Conservation (phyloP, 2,329 filamentous ascomycete genomes). For the Xylariaceae sp. region DNA sequence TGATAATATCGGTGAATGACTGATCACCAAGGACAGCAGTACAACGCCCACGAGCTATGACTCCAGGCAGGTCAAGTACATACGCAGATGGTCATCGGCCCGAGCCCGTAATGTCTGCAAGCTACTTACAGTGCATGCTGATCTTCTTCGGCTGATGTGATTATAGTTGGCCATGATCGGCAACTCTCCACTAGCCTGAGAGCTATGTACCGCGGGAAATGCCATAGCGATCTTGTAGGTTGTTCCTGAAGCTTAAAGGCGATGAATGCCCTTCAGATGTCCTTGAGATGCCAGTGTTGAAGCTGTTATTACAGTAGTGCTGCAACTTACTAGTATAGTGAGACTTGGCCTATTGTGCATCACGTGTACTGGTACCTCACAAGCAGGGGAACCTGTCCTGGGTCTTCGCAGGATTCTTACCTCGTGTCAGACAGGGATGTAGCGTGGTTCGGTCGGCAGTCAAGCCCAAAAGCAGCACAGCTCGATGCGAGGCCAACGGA, state of each 20-base stretch:
- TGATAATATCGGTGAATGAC: conserved; percentile 1
- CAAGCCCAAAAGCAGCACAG: conserved; percentile 27
- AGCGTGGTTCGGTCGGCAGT: conserved; percentile 27
- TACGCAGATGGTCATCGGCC: conserved; percentile 16
- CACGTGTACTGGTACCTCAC: conserved; percentile 5
- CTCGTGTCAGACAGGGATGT: conserved; percentile 32
- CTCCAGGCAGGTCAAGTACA: conserved; percentile 4
- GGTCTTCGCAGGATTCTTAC: conserved; percentile 26
- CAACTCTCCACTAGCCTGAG: conserved; percentile 2
- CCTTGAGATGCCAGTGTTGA: too few relatives aligned
- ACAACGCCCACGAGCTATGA: too few relatives aligned
- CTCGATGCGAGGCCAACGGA: conserved; percentile 9
- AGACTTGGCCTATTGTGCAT: conserved; percentile 14
- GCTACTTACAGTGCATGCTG: conserved; percentile 4
- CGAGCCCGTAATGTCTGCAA: conserved; percentile 19
- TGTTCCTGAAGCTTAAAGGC: too few relatives aligned
- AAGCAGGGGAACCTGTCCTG: conserved; percentile 2
- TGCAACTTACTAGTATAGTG: not conserved
- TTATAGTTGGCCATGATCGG: conserved; percentile 16
- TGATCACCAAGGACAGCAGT: not conserved
- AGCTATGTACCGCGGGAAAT: conserved; percentile 4
- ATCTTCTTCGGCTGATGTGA: conserved; percentile 18
- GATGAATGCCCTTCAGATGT: too few relatives aligned
- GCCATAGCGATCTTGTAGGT: not conserved
- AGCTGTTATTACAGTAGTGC: too few relatives aligned